Conservation (phyloP, 75 land plant genomes). For the Pseudotsuga menziesii region DNA sequence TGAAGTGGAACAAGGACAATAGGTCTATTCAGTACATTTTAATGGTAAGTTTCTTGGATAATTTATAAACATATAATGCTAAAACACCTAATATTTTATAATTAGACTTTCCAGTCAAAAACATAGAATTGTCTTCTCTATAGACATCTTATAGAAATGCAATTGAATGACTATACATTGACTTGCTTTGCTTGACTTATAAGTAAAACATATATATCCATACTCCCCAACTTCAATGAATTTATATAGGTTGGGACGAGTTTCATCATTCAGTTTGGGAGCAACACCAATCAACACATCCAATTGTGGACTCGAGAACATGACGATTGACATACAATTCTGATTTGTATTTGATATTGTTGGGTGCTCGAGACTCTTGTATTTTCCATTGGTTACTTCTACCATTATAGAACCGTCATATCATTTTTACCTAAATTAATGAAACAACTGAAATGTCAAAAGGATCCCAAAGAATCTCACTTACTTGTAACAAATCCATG, state of each 20-base stretch:
- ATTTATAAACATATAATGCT: no score
- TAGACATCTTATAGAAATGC: no score
- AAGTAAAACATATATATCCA: no score
- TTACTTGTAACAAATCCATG: constrained; percentile 25
- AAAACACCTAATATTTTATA: no score
- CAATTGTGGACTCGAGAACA: constrained; percentile 22
- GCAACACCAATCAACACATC: constrained; percentile 30
- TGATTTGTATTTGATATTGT: constrained; percentile 27
- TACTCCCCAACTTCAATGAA: constrained; percentile 12
- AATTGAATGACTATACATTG: no score
- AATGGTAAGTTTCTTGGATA: no score
- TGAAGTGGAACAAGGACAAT: no score
- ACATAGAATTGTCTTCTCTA: no score
- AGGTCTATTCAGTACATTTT: no score
- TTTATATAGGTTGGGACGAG: constrained; percentile 16
- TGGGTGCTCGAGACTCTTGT: constrained; percentile 39
- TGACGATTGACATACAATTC: constrained; percentile 25
- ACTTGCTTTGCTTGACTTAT: no score
- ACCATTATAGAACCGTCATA: neutral
- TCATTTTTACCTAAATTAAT: no score
- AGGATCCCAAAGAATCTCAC: neutral
- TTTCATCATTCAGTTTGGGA: constrained; percentile 22
- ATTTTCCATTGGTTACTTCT: constrained; percentile 44
- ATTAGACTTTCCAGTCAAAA: no score
- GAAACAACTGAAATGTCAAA: neutral